Percentiles rank a stretch among this genome's conserved stretches.
Evolutionary conservation across 179 eudicot species (phyloP).

Genomic region (Spinacia oleracea): DNA sequence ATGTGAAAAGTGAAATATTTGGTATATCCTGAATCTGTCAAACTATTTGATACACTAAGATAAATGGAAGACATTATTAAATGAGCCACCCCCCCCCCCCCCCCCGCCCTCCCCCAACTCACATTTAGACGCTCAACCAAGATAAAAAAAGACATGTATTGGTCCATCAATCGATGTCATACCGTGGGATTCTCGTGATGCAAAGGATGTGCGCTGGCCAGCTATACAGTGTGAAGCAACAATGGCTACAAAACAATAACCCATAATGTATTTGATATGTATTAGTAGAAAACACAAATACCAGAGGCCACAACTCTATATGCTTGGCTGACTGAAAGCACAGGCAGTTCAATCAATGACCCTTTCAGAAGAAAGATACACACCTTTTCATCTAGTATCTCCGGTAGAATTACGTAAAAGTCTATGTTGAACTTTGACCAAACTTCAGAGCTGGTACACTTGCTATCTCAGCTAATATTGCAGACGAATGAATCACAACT

Average conservation of each 20-base stretch:
- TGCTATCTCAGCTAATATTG: too few relatives aligned
- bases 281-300: slow-evolving; percentile 14
- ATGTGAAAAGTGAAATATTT: too few relatives aligned
- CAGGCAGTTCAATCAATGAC: slow-evolving; percentile 30
- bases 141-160: slow-evolving; percentile 17
- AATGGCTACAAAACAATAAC: slow-evolving; percentile 32
- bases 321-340: slow-evolving; percentile 32
- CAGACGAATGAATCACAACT: too few relatives aligned
- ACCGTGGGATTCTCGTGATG: slow-evolving; percentile 70
- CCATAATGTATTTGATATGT: neutral
- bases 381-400: slow-evolving; percentile 36
- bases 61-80: too few relatives aligned
- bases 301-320: slow-evolving; percentile 55
- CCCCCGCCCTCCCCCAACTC: too few relatives aligned
- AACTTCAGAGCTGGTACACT: too few relatives aligned
- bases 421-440: slow-evolving; percentile 40
- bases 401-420: slow-evolving; percentile 45
- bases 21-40: too few relatives aligned
- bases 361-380: slow-evolving; percentile 42
- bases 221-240: slow-evolving; percentile 41
- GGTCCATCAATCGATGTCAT: slow-evolving; percentile 40
- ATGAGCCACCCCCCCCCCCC: too few relatives aligned
- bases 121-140: slow-evolving; percentile 34
- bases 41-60: too few relatives aligned
- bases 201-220: slow-evolving; percentile 47